Base-by-base conservation (phyloP, 2,329 filamentous ascomycete genomes). In the Diaporthe eres region DNA sequence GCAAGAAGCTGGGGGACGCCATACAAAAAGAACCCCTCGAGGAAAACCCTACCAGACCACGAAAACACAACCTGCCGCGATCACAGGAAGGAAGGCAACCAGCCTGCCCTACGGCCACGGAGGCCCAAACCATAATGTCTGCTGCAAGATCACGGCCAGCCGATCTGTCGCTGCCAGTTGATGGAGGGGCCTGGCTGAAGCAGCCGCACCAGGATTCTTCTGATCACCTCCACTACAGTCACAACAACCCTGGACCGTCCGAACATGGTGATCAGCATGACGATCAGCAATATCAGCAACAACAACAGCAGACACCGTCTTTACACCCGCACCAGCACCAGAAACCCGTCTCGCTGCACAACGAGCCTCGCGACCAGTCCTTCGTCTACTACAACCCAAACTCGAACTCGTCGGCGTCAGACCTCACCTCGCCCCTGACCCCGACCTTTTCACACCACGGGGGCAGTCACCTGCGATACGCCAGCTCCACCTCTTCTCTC, bases 401-500 rank as follows among this genome's bases (percentile, higher is more conserved):
- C 68, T 84, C 87, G 73, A 89, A 89, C 80, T 91, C 89, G 6
- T 92, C 89, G 25, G 88, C 88, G 15, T 95, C 94, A 28, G 93
- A 94, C 79, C 87, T 92, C 78, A 90, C 91, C 17, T 93, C 93
- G 28, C 94, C 94, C 71, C 86, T 92, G 51, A 94, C 93, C 57
- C 93, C 94, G 31, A 94, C 92, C 25, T 94, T 94, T 81, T 93
- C 89, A 4, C 80, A 80, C 58, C 79, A 80, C 68, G 84, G 92
- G 68, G 86, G 84, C 78, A 88, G 88, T 6, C 89, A 91, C 78
- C 81, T 90, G 61, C 86, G 89, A 37, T 91, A 89, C 77, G 88
- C 90, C 0, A 96, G 94, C 85, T 97, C 95, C 0, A 89, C 90
- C 39, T 98, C 95, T 1, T 98, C 95, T 7, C 87, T 95, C 74